Conservation (phyloP, 106 monocot species). For the Platanthera guangdongensis region DNA sequence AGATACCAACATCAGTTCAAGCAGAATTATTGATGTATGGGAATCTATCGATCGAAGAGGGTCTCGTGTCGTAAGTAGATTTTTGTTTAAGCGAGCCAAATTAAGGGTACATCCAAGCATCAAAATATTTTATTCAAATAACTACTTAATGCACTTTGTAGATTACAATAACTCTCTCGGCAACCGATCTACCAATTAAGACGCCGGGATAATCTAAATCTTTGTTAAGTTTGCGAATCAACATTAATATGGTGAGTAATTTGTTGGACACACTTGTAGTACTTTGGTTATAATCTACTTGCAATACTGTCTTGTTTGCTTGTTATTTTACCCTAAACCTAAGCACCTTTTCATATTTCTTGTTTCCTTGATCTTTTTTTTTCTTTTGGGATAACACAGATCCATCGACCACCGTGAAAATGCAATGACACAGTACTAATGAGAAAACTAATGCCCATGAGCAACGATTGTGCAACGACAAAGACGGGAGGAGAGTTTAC, state of each 20-base stretch:
- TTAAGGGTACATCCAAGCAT: background rate
- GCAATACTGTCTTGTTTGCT: background rate
- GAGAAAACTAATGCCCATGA: too few species aligned
- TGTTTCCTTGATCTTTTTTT: background rate
- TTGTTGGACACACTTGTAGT: background rate
- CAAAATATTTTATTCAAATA: too few species aligned
- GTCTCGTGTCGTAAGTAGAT: constrained; percentile 77
- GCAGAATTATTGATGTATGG: constrained; percentile 93
- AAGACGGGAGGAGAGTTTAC: too few species aligned
- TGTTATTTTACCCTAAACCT: background rate
- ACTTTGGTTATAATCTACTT: background rate
- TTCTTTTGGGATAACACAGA: too few species aligned
- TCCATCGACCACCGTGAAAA: too few species aligned
- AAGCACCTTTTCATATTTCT: background rate
- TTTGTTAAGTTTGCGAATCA: background rate
- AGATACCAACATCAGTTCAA: constrained; percentile 73
- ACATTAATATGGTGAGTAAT: background rate
- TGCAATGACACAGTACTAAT: too few species aligned
- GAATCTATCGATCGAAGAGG: constrained; percentile 87
- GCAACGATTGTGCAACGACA: too few species aligned
- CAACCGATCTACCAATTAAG: constrained; percentile 43
- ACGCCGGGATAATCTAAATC: constrained; percentile 57
- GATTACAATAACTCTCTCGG: constrained; percentile 77
- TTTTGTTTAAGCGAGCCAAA: background rate
- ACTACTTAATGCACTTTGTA: constrained; percentile 49